Evolutionary conservation across 2,329 filamentous ascomycete genomes (phyloP).

Genomic region (Arthroderma sp.): DNA sequence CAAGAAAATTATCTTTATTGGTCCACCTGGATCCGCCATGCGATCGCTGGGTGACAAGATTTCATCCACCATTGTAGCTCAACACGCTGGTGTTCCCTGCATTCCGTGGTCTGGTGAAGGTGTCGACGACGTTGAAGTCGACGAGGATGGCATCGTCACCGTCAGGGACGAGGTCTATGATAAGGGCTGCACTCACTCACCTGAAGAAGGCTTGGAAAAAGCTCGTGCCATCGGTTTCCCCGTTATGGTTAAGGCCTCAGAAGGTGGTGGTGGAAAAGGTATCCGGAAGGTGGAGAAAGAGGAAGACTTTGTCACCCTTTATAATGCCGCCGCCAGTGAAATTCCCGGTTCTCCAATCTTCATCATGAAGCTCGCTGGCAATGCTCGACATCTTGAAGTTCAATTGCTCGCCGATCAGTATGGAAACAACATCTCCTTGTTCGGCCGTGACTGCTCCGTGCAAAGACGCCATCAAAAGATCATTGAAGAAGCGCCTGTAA

Average conservation of each 20-base stretch:
- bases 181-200: conserved; percentile 80
- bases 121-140: conserved; percentile 66
- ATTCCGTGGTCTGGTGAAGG: conserved; percentile 99
- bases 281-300: conserved; percentile 88
- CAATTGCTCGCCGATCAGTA: conserved; percentile 97
- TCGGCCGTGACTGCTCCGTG: conserved; percentile 96
- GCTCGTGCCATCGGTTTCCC: conserved; percentile 91
- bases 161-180: conserved; percentile 75
- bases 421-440: conserved; percentile 98
- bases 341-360: conserved; percentile 98
- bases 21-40: conserved; percentile 95
- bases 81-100: conserved; percentile 89
- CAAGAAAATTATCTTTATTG: conserved; percentile 98
- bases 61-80: conserved; percentile 96
- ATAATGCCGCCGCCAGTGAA: conserved; percentile 92
- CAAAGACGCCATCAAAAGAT: conserved; percentile 99
- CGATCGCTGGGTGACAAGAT: conserved; percentile 99
- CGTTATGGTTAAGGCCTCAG: conserved; percentile 99
- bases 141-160: conserved; percentile 77
- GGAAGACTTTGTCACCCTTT: conserved; percentile 71
- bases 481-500: conserved; percentile 96
- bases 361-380: conserved; percentile 98
- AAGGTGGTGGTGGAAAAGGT: conserved; percentile 97
- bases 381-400: conserved; percentile 91
- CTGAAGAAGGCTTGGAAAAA: conserved; percentile 76